These are phyloP conservation scores for Corynascus novoguineensis DNA, from an alignment of 495 filamentous ascomycete genomes.

Conservation along the genomic window DNA sequence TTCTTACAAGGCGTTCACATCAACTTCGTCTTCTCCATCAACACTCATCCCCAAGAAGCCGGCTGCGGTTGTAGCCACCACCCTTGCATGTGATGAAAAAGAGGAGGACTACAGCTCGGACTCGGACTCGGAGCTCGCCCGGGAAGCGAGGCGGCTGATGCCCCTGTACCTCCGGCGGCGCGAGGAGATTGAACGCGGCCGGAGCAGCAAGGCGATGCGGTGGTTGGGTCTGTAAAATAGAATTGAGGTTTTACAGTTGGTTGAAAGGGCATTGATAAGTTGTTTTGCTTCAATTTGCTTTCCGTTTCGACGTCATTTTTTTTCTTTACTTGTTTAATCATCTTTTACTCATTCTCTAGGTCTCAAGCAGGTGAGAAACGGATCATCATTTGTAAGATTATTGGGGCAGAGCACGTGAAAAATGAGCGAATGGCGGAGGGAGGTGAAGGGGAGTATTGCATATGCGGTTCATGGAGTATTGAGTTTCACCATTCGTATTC, in stretches of 20 bases:
- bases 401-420: too few relatives aligned
- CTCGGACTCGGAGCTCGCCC: constrained; percentile 8
- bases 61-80: neutral
- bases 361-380: too few relatives aligned
- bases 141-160: constrained; percentile 22
- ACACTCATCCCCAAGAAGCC: too few relatives aligned
- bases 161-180: constrained; percentile 17
- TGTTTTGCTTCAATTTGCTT: too few relatives aligned
- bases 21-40: neutral
- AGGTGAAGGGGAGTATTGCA: too few relatives aligned
- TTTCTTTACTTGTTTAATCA: too few relatives aligned
- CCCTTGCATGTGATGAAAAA: neutral
- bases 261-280: neutral
- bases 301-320: too few relatives aligned
- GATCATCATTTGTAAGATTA: too few relatives aligned
- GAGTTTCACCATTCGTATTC: neutral
- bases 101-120: constrained; percentile 5
- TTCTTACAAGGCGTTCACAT: too few relatives aligned
- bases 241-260: neutral
- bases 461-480: neutral
- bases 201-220: constrained; percentile 21
- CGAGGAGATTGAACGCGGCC: constrained; percentile 8
- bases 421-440: neutral
- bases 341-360: too few relatives aligned
- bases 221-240: constrained; percentile 23